Evolutionary conservation across 2,329 filamentous ascomycete genomes (phyloP), one percentile per base, ranked within the genome.

Genomic region (Neofusicoccum parvum): DNA sequence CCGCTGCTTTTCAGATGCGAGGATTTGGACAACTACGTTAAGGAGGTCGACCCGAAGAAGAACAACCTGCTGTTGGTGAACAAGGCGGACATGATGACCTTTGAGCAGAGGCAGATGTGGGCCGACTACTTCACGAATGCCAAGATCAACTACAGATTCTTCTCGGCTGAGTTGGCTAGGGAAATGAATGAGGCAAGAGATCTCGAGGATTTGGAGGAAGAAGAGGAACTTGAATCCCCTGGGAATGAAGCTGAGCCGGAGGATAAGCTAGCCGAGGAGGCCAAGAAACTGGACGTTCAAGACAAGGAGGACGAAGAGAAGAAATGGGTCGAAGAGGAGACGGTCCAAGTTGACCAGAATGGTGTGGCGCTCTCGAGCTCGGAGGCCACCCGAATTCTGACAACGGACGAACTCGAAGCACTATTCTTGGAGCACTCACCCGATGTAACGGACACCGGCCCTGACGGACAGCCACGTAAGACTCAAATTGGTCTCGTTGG

Each of bases 21-120:
- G 71, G 95, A 99, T 82, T 80, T 99, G 67, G 95, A 98, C 75
- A 85, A 83, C 70, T 99, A 99, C 71, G 95, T 99, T 72, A 96
- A 97, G 80, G 92, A 96, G 71, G 90, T 98, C 32, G 91, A 96
- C 72, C 80, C 88, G 1, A 89, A 88, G 75, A 98, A 99, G 83
- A 87, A 93, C 76, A 99, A 98, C 76, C 75, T 99, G 74, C 78
- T 99, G 65, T 83, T 99, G 64, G 94, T 99, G 74, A 99, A 99
- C 84, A 99, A 99, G 84, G 94, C 95, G 51, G 95, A 99, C 80
- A 97, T 99, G 95, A 94, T 99, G 92, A 96, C 94, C 1, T 78
- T 88, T 54, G 87, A 88, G 72, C 96, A 99, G 80, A 85, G 95
- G 69, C 86, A 86, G 69, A 83, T 85, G 0, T 99, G 95, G 95